These are phyloP conservation scores for Agapanthus africanus DNA, from an alignment of 106 monocot species.

Conservation along the genomic window DNA sequence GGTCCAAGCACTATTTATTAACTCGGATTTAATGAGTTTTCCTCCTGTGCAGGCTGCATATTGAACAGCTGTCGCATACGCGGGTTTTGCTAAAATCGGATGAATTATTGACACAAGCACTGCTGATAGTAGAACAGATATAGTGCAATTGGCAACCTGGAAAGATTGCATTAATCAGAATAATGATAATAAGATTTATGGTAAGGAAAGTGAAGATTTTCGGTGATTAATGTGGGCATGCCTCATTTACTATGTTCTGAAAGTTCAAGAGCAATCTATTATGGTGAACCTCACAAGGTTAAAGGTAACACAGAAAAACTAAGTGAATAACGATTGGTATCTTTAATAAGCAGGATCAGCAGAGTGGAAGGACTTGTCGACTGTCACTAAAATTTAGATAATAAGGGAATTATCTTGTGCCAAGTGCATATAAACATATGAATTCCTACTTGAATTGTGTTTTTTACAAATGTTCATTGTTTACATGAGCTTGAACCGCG, in stretches of 20 bases:
- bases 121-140: constrained; percentile 22
- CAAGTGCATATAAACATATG: background rate
- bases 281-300: no score
- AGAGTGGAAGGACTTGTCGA: background rate
- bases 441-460: background rate
- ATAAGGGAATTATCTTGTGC: background rate
- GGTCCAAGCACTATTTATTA: constrained; percentile 81
- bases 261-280: no score
- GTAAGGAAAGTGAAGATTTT: no score
- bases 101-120: constrained; percentile 19
- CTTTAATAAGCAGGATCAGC: background rate
- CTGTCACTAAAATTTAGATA: background rate
- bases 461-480: background rate
- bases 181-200: no score
- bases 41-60: constrained; percentile 27
- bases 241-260: no score
- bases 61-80: constrained; percentile 27
- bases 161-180: no score
- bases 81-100: constrained; percentile 22
- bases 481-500: background rate
- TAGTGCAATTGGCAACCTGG: constrained; percentile 26
- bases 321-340: no score
- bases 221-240: no score
- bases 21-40: constrained; percentile 41
- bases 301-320: no score